Conservation (phyloP, 176 grass and related monocot species). For the Canna indica region DNA sequence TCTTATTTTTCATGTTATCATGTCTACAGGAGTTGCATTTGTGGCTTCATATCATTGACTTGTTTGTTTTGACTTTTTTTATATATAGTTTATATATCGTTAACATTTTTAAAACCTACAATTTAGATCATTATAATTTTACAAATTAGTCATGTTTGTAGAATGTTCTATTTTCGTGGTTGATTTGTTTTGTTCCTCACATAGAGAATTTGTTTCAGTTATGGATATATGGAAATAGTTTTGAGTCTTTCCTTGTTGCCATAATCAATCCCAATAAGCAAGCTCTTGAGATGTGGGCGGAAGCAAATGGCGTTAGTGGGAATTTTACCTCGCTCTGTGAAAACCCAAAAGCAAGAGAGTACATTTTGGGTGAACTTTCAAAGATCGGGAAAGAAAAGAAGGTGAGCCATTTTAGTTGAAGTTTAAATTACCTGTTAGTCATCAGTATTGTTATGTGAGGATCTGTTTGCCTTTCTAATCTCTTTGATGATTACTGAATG, state of each 20-base stretch:
- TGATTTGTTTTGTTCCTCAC: neutral
- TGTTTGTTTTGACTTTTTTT: no score
- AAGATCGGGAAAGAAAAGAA: constrained; percentile 76
- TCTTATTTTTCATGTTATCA: no score
- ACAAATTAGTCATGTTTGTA: neutral
- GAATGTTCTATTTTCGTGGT: constrained; percentile 24
- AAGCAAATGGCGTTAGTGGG: constrained; percentile 36
- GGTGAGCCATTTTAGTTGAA: constrained; percentile 21
- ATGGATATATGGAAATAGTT: constrained; percentile 94
- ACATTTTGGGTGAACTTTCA: constrained; percentile 49
- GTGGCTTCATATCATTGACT: no score
- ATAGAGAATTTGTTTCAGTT: constrained; percentile 36
- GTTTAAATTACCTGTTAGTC: neutral
- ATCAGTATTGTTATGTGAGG: neutral
- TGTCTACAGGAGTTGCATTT: no score
- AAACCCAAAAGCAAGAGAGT: constrained; percentile 51
- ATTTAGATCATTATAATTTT: neutral
- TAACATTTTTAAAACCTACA: no score
- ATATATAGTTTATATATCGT: no score
- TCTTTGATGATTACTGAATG: neutral
- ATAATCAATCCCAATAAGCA: constrained; percentile 69
- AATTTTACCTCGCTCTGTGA: constrained; percentile 42
- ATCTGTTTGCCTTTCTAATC: neutral
- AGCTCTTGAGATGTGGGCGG: constrained; percentile 56
- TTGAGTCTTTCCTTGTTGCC: constrained; percentile 74